Percentiles rank a stretch among this genome's conserved stretches.
Conservation (phyloP, 495 filamentous ascomycete genomes). For the Tetracladium setigerum region DNA sequence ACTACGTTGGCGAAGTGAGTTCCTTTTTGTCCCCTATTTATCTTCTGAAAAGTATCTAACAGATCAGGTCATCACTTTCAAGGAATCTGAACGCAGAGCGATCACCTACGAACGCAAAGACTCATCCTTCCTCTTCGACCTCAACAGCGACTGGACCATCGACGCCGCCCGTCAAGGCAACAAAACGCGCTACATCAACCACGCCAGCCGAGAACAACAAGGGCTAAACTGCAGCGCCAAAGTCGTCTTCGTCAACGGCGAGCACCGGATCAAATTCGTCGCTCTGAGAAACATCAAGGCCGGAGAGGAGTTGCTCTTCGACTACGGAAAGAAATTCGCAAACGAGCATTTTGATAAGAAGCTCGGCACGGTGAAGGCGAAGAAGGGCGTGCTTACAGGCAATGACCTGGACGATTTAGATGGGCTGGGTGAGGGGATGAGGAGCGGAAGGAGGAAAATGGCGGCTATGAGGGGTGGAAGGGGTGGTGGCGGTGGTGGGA, state of each 20-base stretch:
- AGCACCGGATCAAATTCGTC: constrained; percentile 60
- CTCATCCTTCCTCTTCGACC: constrained; percentile 57
- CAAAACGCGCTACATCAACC: constrained; percentile 62
- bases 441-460: neutral
- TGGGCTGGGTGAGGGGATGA: constrained; percentile 1
- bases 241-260: constrained; percentile 55
- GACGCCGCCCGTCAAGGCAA: constrained; percentile 47
- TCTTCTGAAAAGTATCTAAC: neutral
- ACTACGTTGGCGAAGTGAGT: constrained; percentile 58
- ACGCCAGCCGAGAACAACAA: constrained; percentile 35
- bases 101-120: constrained; percentile 54
- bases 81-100: constrained; percentile 57
- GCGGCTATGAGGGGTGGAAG: constrained; percentile 3
- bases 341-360: constrained; percentile 23
- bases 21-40: neutral
- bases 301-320: constrained; percentile 64
- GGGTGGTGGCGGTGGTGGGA: neutral
- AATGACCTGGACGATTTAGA: constrained; percentile 17
- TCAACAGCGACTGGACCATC: constrained; percentile 47
- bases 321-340: constrained; percentile 22
- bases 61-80: constrained; percentile 44
- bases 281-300: constrained; percentile 48
- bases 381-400: constrained; percentile 14
- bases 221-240: constrained; percentile 46
- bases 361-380: constrained; percentile 14